These are phyloP conservation scores for Linnemannia exigua DNA, from an alignment of 192 early-diverging fungal species.

Conservation along the genomic window DNA sequence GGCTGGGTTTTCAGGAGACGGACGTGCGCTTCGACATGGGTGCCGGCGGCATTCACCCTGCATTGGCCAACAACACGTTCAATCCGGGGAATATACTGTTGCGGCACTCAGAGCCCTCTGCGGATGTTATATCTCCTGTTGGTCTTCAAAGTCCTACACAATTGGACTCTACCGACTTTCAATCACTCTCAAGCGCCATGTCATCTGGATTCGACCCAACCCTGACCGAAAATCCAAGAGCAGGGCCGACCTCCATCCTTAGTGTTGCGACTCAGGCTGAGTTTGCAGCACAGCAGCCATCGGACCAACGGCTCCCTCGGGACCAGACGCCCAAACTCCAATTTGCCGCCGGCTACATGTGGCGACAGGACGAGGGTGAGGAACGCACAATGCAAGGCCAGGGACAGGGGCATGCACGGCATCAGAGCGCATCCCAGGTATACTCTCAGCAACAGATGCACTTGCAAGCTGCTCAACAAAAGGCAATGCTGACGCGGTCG, in stretches of 20 bases:
- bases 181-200: conserved; percentile 13
- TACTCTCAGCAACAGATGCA: conserved; percentile 24
- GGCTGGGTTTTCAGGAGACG: conserved; percentile 7
- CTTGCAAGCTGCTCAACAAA: conserved; percentile 16
- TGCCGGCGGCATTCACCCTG: background rate
- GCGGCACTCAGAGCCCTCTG: background rate
- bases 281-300: conserved; percentile 10
- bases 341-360: conserved; percentile 25
- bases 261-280: background rate
- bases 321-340: conserved; percentile 28
- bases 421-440: conserved; percentile 35
- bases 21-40: conserved; percentile 12
- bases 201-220: conserved; percentile 2
- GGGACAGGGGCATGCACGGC: conserved; percentile 24
- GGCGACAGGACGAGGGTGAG: conserved; percentile 14
- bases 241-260: background rate
- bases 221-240: background rate
- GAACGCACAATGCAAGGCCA: conserved; percentile 15
- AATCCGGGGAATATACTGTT: background rate
- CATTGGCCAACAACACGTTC: background rate
- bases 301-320: background rate
- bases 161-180: background rate
- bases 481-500: conserved; percentile 24
- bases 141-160: conserved; percentile 2
- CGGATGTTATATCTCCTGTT: conserved; percentile 14